Evolutionary conservation across 1,284 basidiomycete genomes (phyloP).

Genomic region (Cutaneotrichosporon sp.): DNA sequence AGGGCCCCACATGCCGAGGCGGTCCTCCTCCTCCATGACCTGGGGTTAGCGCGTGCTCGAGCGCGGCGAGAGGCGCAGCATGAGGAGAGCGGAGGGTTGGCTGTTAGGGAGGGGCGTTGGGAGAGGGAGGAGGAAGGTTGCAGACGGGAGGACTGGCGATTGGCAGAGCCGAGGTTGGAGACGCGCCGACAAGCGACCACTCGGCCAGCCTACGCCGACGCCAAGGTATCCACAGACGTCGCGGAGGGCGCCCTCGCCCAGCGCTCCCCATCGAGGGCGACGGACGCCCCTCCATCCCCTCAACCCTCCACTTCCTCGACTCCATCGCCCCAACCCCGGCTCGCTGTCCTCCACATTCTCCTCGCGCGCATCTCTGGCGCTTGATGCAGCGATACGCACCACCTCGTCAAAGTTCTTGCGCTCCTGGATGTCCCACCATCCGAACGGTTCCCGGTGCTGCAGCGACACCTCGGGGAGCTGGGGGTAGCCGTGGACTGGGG

Average conservation of each 20-base stretch:
- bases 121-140: not conserved
- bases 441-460: slow-evolving; percentile 66
- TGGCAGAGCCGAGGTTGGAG: too few relatives aligned
- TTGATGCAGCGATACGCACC: slow-evolving; percentile 59
- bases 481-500: slow-evolving; percentile 66
- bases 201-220: too few relatives aligned
- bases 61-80: too few relatives aligned
- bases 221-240: too few relatives aligned
- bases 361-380: not conserved
- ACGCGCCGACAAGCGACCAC: too few relatives aligned
- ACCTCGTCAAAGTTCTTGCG: slow-evolving; percentile 82
- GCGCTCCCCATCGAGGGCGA: too few relatives aligned
- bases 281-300: too few relatives aligned
- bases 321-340: not conserved
- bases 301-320: not conserved
- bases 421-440: slow-evolving; percentile 81
- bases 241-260: too few relatives aligned
- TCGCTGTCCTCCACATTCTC: not conserved
- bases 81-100: not conserved
- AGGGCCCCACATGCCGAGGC: slow-evolving; percentile 84
- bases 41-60: too few relatives aligned
- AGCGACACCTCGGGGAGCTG: slow-evolving; percentile 70
- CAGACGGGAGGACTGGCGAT: too few relatives aligned
- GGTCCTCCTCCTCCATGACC: slow-evolving; percentile 82
- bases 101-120: too few relatives aligned